These are phyloP conservation scores for Chernovozyma aurita DNA, from an alignment of 1,139 yeast genomes.

Conservation along the genomic window DNA sequence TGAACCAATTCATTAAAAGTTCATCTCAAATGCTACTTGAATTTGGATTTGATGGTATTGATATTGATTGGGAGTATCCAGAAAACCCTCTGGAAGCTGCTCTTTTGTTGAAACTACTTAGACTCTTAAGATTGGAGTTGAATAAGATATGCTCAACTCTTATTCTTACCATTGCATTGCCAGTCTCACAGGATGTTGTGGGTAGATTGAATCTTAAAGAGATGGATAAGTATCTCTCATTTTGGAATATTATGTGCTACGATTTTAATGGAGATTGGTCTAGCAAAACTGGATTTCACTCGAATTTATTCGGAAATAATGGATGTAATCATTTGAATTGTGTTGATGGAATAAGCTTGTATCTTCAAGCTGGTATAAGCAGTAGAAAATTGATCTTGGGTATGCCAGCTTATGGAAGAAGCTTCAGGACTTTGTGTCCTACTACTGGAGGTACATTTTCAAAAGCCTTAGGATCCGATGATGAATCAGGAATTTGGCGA, in stretches of 20 bases:
- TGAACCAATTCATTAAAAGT: slow-evolving; percentile 47
- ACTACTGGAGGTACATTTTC: slow-evolving; percentile 42
- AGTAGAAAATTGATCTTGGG: slow-evolving; percentile 66
- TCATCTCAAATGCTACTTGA: slow-evolving; percentile 43
- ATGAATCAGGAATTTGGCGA: slow-evolving; percentile 47
- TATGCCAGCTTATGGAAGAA: slow-evolving; percentile 84
- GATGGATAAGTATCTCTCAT: slow-evolving; percentile 55
- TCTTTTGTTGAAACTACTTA: slow-evolving; percentile 42
- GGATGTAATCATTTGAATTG: slow-evolving; percentile 45
- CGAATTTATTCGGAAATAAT: slow-evolving; percentile 52
- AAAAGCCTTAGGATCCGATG: slow-evolving; percentile 43
- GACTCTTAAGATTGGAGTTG: slow-evolving; percentile 37
- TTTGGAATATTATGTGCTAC: slow-evolving; percentile 89
- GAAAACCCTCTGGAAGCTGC: slow-evolving; percentile 40
- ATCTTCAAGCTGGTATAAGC: slow-evolving; percentile 37
- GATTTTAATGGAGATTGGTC: slow-evolving; percentile 85
- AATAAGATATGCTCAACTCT: slow-evolving; percentile 21
- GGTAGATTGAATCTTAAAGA: slow-evolving; percentile 37
- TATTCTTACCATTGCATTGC: slow-evolving; percentile 68
- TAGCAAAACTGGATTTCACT: slow-evolving; percentile 54
- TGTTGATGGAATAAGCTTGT: slow-evolving; percentile 45
- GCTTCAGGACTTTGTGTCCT: slow-evolving; percentile 44
- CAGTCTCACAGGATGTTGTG: slow-evolving; percentile 54
- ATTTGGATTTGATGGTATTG: slow-evolving; percentile 83
- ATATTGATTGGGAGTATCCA: slow-evolving; percentile 95